These are phyloP conservation scores for Neurospora tetraspora DNA, from an alignment of 495 filamentous ascomycete genomes.

Conservation along the genomic window DNA sequence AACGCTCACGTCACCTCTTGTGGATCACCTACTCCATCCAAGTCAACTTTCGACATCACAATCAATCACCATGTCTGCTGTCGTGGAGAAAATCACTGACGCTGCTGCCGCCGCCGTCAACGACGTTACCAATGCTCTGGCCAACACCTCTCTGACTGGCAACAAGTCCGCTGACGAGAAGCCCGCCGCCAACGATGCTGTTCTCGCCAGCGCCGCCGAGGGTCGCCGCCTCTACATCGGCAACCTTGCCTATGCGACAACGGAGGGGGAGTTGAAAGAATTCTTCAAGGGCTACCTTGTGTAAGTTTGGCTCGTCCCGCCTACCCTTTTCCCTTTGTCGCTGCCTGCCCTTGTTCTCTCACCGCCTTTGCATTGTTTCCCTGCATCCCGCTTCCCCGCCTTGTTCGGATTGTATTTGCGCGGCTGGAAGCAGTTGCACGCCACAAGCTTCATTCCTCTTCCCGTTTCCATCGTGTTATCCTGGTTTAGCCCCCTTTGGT, in stretches of 20 bases:
- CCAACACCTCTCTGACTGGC: conserved; percentile 57
- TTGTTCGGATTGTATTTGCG: background rate
- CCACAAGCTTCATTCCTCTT: background rate
- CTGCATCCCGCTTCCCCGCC: background rate
- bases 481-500: background rate
- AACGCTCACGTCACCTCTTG: conserved; percentile 21
- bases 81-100: conserved; percentile 52
- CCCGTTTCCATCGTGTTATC: background rate
- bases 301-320: conserved; percentile 51
- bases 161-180: conserved; percentile 42
- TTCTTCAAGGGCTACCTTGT: conserved; percentile 98
- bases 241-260: conserved; percentile 99
- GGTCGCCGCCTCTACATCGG: conserved; percentile 98
- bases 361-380: background rate
- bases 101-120: conserved; percentile 58
- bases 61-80: conserved; percentile 47
- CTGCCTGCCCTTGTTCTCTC: background rate
- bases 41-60: conserved; percentile 19
- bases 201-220: conserved; percentile 92
- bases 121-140: conserved; percentile 78
- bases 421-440: background rate
- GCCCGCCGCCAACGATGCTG: conserved; percentile 65
- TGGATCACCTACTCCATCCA: conserved; percentile 27
- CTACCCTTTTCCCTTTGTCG: background rate
- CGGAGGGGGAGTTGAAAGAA: conserved; percentile 97